Evolutionary conservation across 371 early-diverging fungal genomes (phyloP), one percentile per base, ranked within the genome.

Genomic region (Sporodiniella umbellata): DNA sequence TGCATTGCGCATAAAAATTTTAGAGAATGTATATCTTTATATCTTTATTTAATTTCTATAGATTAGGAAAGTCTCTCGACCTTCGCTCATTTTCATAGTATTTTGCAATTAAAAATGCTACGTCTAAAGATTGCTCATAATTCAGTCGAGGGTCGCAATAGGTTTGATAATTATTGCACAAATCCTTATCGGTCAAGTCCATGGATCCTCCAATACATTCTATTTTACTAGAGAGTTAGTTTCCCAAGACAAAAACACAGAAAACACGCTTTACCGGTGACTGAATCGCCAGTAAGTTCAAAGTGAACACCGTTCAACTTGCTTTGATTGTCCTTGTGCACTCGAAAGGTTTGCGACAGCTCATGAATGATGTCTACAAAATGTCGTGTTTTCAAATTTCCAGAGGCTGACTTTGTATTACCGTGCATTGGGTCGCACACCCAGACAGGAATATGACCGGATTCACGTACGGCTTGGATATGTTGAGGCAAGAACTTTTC

Each of bases 371-470:
- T 96, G 46, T 92, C 86, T 14, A 88, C 80, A 60, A 94, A 90
- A 28, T 89, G 83, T 38, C 98, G 82, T 0, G 98, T 96, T 73
- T 96, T 96, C 60, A 93, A 75, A 14, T 56, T 52, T 5, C 94
- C 94, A 12, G 85, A 72, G 0, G 78, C 72, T 0, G 81, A 81
- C 62, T 91, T 89, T 18, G 96, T 96, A 75, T 97, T 97, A 58
- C 98, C 98, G 64, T 98, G 98, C 95, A 95, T 95, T 7, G 98
- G 98, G 66, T 98, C 98, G 69, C 92, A 92, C 25, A 87, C 87
- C 98, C 96, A 97, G 17, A 96, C 95, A 8, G 94, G 95, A 50
- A 80, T 75, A 67, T 96, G 96, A 1, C 82, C 83, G 0, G 94
- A 85, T 2, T 66, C 66, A 53, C 89, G 83, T 10, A 98, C 95